Conservation (phyloP, 208 protist genomes). For the Naegleria fowleri region DNA sequence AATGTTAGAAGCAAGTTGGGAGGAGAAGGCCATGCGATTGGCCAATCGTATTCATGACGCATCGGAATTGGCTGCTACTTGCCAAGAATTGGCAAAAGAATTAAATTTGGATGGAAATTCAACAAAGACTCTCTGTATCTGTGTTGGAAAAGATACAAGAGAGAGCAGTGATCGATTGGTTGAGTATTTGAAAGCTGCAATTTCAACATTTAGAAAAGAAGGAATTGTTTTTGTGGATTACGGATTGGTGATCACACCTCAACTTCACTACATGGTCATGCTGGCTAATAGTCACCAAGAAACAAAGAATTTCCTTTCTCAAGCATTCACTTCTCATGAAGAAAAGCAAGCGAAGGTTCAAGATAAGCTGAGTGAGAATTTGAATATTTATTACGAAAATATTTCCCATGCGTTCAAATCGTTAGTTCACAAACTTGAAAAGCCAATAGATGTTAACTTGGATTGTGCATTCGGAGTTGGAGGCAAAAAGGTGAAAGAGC, state of each 20-base stretch:
- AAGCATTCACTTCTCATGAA: background rate
- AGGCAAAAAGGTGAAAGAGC: background rate
- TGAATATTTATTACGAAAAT: background rate
- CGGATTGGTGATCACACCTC: background rate
- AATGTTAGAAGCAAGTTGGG: background rate
- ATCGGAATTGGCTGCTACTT: no score
- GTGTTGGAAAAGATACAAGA: background rate
- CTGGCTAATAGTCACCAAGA: background rate
- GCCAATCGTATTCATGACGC: background rate
- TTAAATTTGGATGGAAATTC: background rate
- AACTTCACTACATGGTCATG: background rate
- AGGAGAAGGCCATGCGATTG: background rate
- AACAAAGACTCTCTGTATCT: background rate
- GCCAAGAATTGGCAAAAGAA: background rate
- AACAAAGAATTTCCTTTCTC: background rate
- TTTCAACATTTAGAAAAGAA: background rate
- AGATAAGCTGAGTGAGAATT: background rate
- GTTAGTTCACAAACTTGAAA: background rate
- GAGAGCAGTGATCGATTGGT: background rate
- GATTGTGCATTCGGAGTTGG: conserved; percentile 24
- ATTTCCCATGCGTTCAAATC: background rate
- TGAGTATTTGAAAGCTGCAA: background rate
- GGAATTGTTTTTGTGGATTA: background rate
- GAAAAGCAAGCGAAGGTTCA: background rate
- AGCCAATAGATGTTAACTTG: background rate